phyloP scores from a whole-genome alignment of 2,329 filamentous ascomycete genomes.

The Xylaria sp. region DNA sequence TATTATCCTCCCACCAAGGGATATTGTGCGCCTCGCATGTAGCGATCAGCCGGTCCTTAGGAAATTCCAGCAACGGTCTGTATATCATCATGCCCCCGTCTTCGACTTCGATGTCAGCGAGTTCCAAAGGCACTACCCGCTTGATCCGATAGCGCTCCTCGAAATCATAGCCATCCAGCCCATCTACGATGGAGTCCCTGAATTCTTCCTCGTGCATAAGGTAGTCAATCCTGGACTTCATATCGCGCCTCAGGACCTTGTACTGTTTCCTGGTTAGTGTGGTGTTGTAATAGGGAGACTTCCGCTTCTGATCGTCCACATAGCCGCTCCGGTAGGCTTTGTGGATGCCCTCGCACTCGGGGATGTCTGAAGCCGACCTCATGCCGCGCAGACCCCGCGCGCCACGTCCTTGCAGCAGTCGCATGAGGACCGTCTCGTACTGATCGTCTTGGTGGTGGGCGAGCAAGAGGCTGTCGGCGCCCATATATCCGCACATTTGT shows the following conservation, averaged over 20 bases:
- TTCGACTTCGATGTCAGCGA: slow-evolving; percentile 57
- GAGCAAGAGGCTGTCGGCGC: slow-evolving; percentile 72
- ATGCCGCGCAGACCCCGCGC: slow-evolving; percentile 81
- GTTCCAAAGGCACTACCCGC: slow-evolving; percentile 26
- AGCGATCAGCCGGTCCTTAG: slow-evolving; percentile 76
- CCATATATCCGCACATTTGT: slow-evolving; percentile 60
- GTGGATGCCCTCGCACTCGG: slow-evolving; percentile 81
- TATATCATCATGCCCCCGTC: slow-evolving; percentile 73
- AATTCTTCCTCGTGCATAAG: slow-evolving; percentile 37
- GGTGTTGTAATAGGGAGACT: slow-evolving; percentile 53
- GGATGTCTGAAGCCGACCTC: slow-evolving; percentile 71
- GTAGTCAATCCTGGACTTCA: slow-evolving; percentile 41
- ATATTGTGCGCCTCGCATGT: slow-evolving; percentile 77
- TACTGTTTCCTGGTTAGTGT: slow-evolving; percentile 41
- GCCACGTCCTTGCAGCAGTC: slow-evolving; percentile 73
- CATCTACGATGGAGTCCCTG: slow-evolving; percentile 21
- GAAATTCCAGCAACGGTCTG: slow-evolving; percentile 75
- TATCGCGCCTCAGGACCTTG: slow-evolving; percentile 39
- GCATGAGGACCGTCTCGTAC: slow-evolving; percentile 87
- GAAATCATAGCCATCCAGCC: slow-evolving; percentile 38
- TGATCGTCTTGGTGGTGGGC: slow-evolving; percentile 93
- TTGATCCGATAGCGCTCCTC: slow-evolving; percentile 37
- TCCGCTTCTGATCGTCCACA: slow-evolving; percentile 56
- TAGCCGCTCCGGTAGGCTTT: slow-evolving; percentile 75
- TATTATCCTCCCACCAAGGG: slow-evolving; percentile 84